These are phyloP conservation scores for Fusarium miscanthi DNA, from an alignment of 2,329 filamentous ascomycete species.

Conservation along the genomic window DNA sequence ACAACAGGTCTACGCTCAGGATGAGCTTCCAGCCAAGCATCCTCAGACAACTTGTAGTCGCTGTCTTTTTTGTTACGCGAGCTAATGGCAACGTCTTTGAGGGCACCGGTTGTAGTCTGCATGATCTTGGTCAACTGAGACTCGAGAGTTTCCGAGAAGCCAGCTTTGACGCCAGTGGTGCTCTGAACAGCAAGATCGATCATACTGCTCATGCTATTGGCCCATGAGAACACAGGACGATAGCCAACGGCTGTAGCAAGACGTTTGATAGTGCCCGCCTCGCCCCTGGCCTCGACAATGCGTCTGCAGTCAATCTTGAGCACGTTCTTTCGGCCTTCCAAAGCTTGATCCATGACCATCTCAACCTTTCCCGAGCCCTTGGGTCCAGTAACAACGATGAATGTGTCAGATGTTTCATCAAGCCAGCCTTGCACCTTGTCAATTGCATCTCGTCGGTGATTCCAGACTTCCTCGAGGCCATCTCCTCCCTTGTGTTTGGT, in stretches of 20 bases:
- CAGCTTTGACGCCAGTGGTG: slow-evolving; percentile 92
- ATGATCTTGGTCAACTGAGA: slow-evolving; percentile 90
- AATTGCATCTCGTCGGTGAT: slow-evolving; percentile 84
- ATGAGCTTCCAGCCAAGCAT: slow-evolving; percentile 90
- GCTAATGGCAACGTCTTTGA: slow-evolving; percentile 81
- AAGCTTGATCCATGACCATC: slow-evolving; percentile 84
- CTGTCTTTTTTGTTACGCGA: slow-evolving; percentile 77
- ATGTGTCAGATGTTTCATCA: slow-evolving; percentile 88
- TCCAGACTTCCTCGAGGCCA: slow-evolving; percentile 85
- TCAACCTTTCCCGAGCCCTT: slow-evolving; percentile 92
- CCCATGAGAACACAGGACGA: slow-evolving; percentile 93
- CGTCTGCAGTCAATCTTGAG: slow-evolving; percentile 92
- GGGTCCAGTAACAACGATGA: slow-evolving; percentile 93
- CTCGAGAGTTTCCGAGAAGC: slow-evolving; percentile 93
- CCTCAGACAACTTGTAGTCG: slow-evolving; percentile 78
- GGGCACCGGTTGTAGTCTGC: slow-evolving; percentile 81
- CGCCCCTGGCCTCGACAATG: slow-evolving; percentile 89
- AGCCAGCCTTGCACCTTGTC: slow-evolving; percentile 86
- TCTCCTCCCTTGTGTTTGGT: slow-evolving; percentile 70
- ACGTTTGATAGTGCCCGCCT: slow-evolving; percentile 84
- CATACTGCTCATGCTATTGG: slow-evolving; percentile 93
- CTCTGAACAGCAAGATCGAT: slow-evolving; percentile 93
- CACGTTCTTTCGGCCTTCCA: slow-evolving; percentile 80
- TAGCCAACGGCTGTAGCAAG: slow-evolving; percentile 89
- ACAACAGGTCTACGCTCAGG: slow-evolving; percentile 85